phyloP scores from a whole-genome alignment of 2,329 filamentous ascomycete genomes.

The Acrocalymma vagum region DNA sequence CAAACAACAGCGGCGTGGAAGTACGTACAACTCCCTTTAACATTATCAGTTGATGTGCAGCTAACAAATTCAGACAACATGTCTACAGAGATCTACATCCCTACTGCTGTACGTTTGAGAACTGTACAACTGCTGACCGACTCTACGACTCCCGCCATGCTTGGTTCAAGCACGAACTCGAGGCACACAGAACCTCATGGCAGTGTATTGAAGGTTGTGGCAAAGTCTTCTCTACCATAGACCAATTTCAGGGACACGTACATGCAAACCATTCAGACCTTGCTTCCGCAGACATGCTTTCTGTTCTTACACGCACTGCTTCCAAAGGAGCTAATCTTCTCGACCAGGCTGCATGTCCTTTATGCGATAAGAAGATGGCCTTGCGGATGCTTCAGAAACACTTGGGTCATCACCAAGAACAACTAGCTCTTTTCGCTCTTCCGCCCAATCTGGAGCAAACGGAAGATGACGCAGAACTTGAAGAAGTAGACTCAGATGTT shows the following conservation, averaged over 20 bases:
- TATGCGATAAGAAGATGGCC: slow-evolving; percentile 21
- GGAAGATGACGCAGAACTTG: slow-evolving; percentile 17
- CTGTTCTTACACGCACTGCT: slow-evolving; percentile 13
- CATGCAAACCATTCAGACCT: slow-evolving; percentile 12
- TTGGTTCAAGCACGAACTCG: slow-evolving; percentile 33
- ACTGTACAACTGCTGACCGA: slow-evolving; percentile 27
- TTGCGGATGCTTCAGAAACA: slow-evolving; percentile 23
- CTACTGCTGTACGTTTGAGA: slow-evolving; percentile 31
- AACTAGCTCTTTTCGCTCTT: slow-evolving; percentile 33
- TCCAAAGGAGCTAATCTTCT: slow-evolving; percentile 8
- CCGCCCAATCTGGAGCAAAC: slow-evolving; percentile 22
- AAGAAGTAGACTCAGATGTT: slow-evolving; percentile 3
- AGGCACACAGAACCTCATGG: slow-evolving; percentile 25
- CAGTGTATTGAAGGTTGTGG: slow-evolving; percentile 29
- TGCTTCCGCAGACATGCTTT: slow-evolving; percentile 4
- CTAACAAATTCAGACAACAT: slow-evolving; percentile 20
- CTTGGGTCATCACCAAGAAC: slow-evolving; percentile 29
- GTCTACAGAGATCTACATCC: slow-evolving; percentile 33
- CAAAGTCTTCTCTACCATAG: slow-evolving; percentile 3
- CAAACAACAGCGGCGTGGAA: slow-evolving; percentile 26
- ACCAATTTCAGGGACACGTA: slow-evolving; percentile 17
- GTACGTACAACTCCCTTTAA: slow-evolving; percentile 14
- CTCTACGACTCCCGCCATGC: slow-evolving; percentile 27
- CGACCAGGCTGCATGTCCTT: slow-evolving; percentile 10
- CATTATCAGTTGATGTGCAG: neutral